Evolutionary conservation across 1,284 basidiomycete species (phyloP).

Genomic region (Melampsora abietis-canadensis): DNA sequence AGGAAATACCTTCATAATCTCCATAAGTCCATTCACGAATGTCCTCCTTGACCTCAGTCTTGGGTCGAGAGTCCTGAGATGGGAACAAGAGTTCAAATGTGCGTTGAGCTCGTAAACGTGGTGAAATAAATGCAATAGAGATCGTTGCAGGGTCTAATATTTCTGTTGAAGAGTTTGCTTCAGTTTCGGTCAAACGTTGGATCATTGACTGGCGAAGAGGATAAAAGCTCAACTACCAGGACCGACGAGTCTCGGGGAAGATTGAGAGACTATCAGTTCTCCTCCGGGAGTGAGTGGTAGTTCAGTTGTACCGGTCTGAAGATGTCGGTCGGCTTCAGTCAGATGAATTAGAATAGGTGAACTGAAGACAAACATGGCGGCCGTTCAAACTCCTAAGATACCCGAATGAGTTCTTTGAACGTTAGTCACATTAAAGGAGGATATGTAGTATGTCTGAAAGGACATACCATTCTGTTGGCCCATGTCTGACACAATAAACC

Average conservation of each 20-base stretch:
- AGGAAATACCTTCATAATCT: slow-evolving; percentile 46
- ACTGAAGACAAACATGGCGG: slow-evolving; percentile 21
- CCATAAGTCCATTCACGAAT: slow-evolving; percentile 49
- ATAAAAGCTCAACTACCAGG: slow-evolving; percentile 64
- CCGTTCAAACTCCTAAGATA: slow-evolving; percentile 31
- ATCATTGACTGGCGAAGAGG: slow-evolving; percentile 39
- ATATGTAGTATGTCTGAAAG: background rate
- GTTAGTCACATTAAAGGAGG: no score
- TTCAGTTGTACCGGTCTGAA: slow-evolving; percentile 77
- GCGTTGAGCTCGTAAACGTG: slow-evolving; percentile 73
- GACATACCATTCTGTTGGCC: slow-evolving; percentile 29
- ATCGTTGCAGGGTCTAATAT: slow-evolving; percentile 75
- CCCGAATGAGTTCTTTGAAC: background rate
- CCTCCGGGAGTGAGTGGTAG: slow-evolving; percentile 80
- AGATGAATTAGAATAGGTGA: background rate
- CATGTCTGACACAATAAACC: slow-evolving; percentile 35
- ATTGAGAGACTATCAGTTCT: slow-evolving; percentile 67
- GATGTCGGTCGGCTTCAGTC: background rate
- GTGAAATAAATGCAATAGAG: slow-evolving; percentile 74
- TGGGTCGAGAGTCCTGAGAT: slow-evolving; percentile 3
- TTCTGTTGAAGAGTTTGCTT: slow-evolving; percentile 57
- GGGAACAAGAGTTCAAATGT: slow-evolving; percentile 78
- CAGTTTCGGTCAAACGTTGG: no score
- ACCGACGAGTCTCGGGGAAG: slow-evolving; percentile 68
- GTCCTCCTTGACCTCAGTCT: slow-evolving; percentile 44